Base-by-base conservation (phyloP, 257 asterid genomes). In the Solanum pimpinellifolium region DNA sequence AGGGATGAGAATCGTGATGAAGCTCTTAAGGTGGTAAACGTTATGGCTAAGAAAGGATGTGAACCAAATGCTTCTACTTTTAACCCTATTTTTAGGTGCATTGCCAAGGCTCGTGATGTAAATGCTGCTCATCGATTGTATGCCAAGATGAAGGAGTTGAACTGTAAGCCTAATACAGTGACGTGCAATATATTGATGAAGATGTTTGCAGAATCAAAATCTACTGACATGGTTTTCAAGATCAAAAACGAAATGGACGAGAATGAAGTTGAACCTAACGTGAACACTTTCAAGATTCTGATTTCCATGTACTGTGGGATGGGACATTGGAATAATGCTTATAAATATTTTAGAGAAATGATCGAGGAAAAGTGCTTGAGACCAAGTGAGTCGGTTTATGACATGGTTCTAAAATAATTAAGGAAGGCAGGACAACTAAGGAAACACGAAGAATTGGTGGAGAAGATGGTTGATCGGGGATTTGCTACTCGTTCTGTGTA, bases 251-350 rank as follows among this genome's bases (percentile, higher is more conserved):
- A 97, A 88, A 97, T 97, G 99, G 93, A 88, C 27, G 95, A 83
- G 89, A 91, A 70, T 85, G 94, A 89, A 89, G 95, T 94, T 14
- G 99, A 97, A 92, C 95, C 97, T 21, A 95, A 93, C 76, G 97
- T 94, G 92, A 94, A 94, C 62, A 94, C 95, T 42, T 97, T 88
- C 91, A 92, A 89, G 92, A 91, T 92, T 86, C 83, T 97, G 84
- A 95, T 97, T 27, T 88, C 94, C 4, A 90, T 95, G 95, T 95
- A 92, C 86, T 94, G 95, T 76, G 87, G 89, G 39, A 94, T 95
- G 96, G 98, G 99, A 82, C 99, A 95, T 69, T 97, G 98, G 98
- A 95, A 95, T 88, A 92, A 94, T 42, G 98, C 98, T 1, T 94
- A 94, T 88, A 93, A 89, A 86, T 94, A 87, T 86, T 92, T 95